Conservation (phyloP, 1,284 basidiomycete species). For the Nidula niveotomentosa region DNA sequence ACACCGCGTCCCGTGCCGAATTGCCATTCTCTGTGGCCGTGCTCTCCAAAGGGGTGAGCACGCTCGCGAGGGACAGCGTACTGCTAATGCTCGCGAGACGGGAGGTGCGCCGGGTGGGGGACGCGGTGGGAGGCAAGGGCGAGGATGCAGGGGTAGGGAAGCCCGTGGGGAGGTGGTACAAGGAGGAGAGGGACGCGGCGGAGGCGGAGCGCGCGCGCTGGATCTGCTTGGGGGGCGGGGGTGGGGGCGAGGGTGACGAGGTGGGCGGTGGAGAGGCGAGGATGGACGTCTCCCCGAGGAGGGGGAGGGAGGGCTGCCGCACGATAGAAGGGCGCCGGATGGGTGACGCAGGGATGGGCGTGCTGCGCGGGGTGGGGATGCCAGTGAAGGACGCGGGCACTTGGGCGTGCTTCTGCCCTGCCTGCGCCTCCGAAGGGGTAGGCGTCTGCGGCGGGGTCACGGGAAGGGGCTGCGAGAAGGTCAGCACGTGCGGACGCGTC, state of each 20-base stretch:
- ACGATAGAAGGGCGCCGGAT: constrained; percentile 7
- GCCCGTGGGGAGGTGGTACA: constrained; percentile 1
- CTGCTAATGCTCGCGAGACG: neutral
- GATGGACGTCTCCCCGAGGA: constrained; percentile 6
- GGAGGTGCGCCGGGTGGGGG: constrained; percentile 3
- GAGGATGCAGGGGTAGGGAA: neutral
- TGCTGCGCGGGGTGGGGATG: neutral
- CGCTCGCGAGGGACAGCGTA: neutral
- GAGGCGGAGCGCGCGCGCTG: constrained; percentile 5
- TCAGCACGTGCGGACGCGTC: neutral
- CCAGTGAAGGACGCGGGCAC: neutral
- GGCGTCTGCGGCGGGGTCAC: neutral
- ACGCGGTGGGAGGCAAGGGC: neutral
- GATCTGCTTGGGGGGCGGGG: neutral
- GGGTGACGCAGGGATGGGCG: neutral
- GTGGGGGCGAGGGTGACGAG: neutral
- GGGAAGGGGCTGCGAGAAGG: neutral
- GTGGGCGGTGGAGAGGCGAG: neutral
- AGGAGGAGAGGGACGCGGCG: constrained; percentile 3
- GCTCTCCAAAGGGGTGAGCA: neutral
- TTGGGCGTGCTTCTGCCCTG: neutral
- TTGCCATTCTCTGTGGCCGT: neutral
- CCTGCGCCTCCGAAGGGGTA: neutral
- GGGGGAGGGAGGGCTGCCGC: constrained; percentile 8
- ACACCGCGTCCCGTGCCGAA: constrained; percentile 27